phyloP scores from a whole-genome alignment of 2,329 filamentous ascomycete genomes.

The Xylaria sp. region DNA sequence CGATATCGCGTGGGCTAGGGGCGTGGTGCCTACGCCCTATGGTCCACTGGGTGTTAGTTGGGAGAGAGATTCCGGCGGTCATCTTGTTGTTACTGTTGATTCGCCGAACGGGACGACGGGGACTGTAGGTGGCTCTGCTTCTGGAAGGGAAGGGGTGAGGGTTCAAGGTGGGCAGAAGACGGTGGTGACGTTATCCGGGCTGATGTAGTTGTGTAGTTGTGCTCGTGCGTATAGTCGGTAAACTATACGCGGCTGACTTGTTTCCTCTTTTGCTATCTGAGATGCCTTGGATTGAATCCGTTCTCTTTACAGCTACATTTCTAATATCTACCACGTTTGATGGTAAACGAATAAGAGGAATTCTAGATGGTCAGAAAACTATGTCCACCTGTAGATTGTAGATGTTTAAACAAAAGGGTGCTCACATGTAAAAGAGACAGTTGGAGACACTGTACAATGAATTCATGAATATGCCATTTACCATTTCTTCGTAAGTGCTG shows the following conservation, averaged over 20 bases:
- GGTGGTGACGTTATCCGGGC: conserved; percentile 12
- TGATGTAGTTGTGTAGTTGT: neutral
- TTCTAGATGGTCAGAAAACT: neutral
- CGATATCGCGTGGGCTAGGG: conserved; percentile 43
- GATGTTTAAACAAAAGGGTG: neutral
- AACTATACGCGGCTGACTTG: neutral
- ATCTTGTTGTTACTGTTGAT: conserved; percentile 47
- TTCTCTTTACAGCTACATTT: neutral
- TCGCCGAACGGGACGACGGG: conserved; percentile 50
- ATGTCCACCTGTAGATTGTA: neutral
- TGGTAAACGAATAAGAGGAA: neutral
- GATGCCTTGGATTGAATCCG: neutral
- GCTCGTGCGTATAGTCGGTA: neutral
- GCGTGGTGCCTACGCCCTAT: conserved; percentile 55
- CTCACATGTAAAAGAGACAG: neutral
- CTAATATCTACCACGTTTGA: neutral
- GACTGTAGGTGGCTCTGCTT: conserved; percentile 42
- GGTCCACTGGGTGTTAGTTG: conserved; percentile 55
- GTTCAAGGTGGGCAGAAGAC: conserved; percentile 34
- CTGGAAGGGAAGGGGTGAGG: conserved; percentile 12
- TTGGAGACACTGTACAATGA: neutral
- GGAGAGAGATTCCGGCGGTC: conserved; percentile 43
- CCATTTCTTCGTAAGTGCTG: conserved; percentile 35
- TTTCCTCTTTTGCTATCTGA: neutral
- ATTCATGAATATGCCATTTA: conserved; percentile 21